Evolutionary conservation across 140 eudicot genomes (phyloP).

Genomic region (Senecio squalidus): DNA sequence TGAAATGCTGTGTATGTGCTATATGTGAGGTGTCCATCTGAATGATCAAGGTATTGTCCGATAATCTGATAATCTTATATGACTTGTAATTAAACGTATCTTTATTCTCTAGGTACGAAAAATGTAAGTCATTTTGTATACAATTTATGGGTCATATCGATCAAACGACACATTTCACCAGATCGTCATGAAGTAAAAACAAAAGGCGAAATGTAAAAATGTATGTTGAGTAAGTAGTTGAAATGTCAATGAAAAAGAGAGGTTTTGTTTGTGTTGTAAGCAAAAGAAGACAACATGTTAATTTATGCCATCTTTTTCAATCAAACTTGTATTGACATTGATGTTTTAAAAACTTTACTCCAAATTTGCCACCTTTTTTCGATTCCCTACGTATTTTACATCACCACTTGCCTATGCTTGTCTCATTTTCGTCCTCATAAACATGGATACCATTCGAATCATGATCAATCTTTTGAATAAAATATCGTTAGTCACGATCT

Average conservation of each 20-base stretch:
- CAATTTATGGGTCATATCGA: neutral
- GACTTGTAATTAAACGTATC: no score
- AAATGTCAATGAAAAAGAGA: slow-evolving; percentile 12
- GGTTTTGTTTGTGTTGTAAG: slow-evolving; percentile 24
- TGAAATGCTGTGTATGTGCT: neutral
- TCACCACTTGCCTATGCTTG: slow-evolving; percentile 15
- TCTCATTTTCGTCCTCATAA: slow-evolving; percentile 9
- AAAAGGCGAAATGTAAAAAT: neutral
- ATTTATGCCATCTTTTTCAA: slow-evolving; percentile 6
- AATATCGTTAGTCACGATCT: neutral
- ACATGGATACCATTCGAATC: slow-evolving; percentile 6
- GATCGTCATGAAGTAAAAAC: neutral
- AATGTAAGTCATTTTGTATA: neutral
- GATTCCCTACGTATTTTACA: slow-evolving; percentile 20
- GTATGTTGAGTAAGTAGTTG: slow-evolving; percentile 7
- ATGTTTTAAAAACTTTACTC: slow-evolving; percentile 18
- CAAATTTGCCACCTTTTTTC: slow-evolving; percentile 10
- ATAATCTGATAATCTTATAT: no score
- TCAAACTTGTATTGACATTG: slow-evolving; percentile 9
- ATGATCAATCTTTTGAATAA: neutral
- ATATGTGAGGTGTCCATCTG: neutral
- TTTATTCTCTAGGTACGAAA: neutral
- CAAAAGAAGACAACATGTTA: slow-evolving; percentile 17
- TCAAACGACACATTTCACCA: neutral
- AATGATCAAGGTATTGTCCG: neutral